phyloP scores from a whole-genome alignment of 768 basidiomycete species.

The Rhizopogon vulgaris region DNA sequence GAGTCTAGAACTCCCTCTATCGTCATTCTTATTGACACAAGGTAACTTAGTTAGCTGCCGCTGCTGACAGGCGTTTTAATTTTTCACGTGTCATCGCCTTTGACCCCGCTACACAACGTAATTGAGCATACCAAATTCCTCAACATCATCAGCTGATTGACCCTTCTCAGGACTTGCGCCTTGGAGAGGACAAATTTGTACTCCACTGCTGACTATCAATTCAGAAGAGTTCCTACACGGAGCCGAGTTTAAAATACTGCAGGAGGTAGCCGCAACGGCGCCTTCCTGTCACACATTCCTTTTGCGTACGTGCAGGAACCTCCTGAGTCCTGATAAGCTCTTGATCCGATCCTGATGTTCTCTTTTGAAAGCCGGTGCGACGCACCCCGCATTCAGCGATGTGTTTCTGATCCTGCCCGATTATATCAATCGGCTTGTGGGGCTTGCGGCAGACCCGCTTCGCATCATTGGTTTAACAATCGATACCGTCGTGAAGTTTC shows the following conservation, averaged over 20 bases:
- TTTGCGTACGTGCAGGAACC: constrained; percentile 2
- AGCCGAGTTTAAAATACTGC: constrained; percentile 27
- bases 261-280: constrained; percentile 19
- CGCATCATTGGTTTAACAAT: constrained; percentile 14
- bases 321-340: no score
- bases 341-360: background rate
- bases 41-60: constrained; percentile 18
- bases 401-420: constrained; percentile 28
- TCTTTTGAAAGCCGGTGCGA: constrained; percentile 19
- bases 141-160: constrained; percentile 16
- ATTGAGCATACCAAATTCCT: constrained; percentile 21
- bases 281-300: constrained; percentile 2
- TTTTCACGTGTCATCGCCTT: constrained; percentile 22
- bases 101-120: constrained; percentile 22
- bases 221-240: constrained; percentile 35
- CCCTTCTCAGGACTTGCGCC: constrained; percentile 19
- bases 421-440: constrained; percentile 20
- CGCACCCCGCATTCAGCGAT: constrained; percentile 30
- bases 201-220: constrained; percentile 35
- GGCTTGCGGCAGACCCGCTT: constrained; percentile 14
- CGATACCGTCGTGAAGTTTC: constrained; percentile 14
- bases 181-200: constrained; percentile 18
- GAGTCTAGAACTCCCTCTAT: background rate
- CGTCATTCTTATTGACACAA: background rate
- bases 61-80: constrained; percentile 12